phyloP scores from a whole-genome alignment of 495 filamentous ascomycete species.

The Podospora anserina region DNA sequence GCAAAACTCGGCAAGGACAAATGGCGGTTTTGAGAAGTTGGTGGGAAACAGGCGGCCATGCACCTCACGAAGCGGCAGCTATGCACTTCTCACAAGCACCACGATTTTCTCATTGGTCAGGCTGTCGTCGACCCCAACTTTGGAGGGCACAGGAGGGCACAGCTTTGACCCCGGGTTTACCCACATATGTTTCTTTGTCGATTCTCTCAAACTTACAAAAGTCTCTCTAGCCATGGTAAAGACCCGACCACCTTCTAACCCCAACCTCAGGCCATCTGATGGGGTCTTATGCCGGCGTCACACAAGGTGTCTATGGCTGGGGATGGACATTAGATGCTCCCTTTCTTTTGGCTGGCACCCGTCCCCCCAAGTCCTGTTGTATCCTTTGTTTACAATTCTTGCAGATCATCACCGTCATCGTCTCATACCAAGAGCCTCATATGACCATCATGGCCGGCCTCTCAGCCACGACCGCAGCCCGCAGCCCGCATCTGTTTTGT shows the following conservation, averaged over 20 bases:
- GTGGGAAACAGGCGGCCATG: constrained; percentile 11
- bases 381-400: neutral
- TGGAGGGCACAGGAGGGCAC: neutral
- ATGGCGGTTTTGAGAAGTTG: neutral
- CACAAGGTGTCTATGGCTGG: neutral
- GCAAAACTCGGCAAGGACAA: constrained; percentile 13
- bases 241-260: neutral
- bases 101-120: neutral
- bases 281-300: neutral
- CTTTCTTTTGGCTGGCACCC: neutral
- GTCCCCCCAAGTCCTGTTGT: neutral
- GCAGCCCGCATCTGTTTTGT: neutral
- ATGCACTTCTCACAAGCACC: neutral
- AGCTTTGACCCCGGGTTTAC: neutral
- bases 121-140: neutral
- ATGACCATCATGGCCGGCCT: neutral
- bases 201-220: neutral
- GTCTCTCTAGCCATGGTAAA: neutral
- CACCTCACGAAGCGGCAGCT: neutral
- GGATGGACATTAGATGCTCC: neutral
- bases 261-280: neutral
- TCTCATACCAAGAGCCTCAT: neutral
- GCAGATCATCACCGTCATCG: neutral
- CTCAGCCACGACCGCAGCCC: neutral
- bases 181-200: neutral